phyloP scores from a whole-genome alignment of 176 grass and related monocot species.

The Oryza australiensis region DNA sequence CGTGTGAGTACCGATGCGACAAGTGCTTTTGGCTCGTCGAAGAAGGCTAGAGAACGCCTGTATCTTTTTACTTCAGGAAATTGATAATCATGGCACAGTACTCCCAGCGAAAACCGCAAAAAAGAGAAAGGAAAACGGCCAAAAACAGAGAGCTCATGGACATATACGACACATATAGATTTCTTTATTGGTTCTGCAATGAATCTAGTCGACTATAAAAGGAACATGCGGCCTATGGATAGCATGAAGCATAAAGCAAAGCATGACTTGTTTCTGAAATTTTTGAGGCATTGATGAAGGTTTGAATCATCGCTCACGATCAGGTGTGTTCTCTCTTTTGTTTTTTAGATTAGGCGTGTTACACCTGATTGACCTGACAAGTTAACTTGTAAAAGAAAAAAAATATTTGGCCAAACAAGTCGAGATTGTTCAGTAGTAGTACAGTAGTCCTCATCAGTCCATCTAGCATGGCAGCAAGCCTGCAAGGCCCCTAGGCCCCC shows the following conservation, averaged over 20 bases:
- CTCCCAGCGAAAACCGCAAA: background rate
- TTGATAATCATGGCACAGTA: background rate
- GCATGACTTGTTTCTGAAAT: no score
- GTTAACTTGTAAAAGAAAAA: no score
- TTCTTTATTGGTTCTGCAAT: background rate
- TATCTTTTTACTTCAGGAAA: background rate
- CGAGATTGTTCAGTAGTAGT: no score
- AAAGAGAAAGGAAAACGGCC: no score
- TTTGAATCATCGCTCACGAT: no score
- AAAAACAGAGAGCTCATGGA: background rate
- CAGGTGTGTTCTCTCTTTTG: no score
- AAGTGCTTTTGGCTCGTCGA: background rate
- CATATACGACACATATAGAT: background rate
- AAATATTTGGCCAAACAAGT: no score
- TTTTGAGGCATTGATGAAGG: no score
- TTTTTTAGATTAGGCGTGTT: background rate
- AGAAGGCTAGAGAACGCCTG: background rate
- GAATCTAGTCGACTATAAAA: background rate
- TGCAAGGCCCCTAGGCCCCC: background rate
- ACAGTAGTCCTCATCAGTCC: background rate
- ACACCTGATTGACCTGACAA: background rate
- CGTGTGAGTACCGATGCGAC: background rate
- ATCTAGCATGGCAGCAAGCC: background rate
- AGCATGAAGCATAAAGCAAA: no score
- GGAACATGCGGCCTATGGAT: background rate